Base-by-base conservation (phyloP, 345 rosid genomes). In the Lepidium didymum region DNA sequence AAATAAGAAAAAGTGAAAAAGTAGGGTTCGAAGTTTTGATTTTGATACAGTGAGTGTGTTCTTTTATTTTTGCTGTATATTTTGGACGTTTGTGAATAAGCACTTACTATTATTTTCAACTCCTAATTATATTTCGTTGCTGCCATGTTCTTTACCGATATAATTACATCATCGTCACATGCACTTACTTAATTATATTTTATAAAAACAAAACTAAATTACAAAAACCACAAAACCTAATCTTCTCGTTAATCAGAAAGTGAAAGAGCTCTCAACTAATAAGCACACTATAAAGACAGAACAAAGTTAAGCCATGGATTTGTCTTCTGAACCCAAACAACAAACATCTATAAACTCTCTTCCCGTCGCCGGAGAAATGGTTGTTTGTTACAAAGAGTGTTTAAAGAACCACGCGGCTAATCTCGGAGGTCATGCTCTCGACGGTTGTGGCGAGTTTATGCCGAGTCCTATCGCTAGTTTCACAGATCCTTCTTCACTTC, bases 381-480 rank as follows among this genome's bases (percentile, higher is more conserved):
- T 76, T 78, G 83, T 82, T 44, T 79, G 81, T n/a, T 91, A 88
- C 85, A 82, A 78, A 57, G 96, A 86, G 76, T 91, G 97, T 76
- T 76, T 87, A 58, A 86, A 85, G 59, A 91, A 91, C 77, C 96
- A 88, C 72, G 97, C 92, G 7, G 95, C 90, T 0, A 69, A 49
- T 50, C 70, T 88, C 38, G 97, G 97, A 8, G 90, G 92, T 2
- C 87, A 83, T 6, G 96, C 96, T 29, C 69, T 88, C 0, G 96
- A 91, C 68, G 97, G 97, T 10, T 88, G 97, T 62, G 90, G 97
- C 10, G 97, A 91, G 81, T 91, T 86, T 75, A 82, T 91, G 89
- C 87, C 91, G 0, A 50, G 49, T 23, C 75, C 81, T 4, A 42
- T 68, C 7, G 72, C 83, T 2, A 27, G 64, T 15, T 66, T 64